Evolutionary conservation across 2,329 filamentous ascomycete genomes (phyloP).

Genomic region (Talaromyces sp.): DNA sequence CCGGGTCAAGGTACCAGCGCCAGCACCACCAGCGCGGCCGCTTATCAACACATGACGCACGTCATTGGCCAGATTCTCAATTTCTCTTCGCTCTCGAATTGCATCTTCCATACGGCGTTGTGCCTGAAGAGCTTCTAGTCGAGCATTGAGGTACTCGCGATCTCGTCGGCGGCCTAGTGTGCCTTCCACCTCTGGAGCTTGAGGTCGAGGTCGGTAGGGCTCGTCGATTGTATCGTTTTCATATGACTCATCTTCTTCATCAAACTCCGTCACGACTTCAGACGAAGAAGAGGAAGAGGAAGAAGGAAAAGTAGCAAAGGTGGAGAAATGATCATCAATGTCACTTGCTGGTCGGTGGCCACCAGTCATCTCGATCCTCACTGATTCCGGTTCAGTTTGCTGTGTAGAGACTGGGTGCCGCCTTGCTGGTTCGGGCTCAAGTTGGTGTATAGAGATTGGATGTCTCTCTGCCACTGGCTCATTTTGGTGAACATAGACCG

Average conservation of each 20-base stretch:
- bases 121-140: constrained; percentile 5
- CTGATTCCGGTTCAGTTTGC: neutral
- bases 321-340: constrained; percentile 1
- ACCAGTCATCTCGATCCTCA: neutral
- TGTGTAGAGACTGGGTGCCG: neutral
- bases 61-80: constrained; percentile 1
- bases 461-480: neutral
- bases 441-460: neutral
- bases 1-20: neutral
- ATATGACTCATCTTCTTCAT: constrained; percentile 2
- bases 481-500: neutral
- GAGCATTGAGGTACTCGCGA: constrained; percentile 1
- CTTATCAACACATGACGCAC: constrained; percentile 1
- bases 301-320: constrained; percentile 2
- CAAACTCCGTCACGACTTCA: neutral
- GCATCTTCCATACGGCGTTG: neutral
- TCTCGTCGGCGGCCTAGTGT: neutral
- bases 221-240: neutral
- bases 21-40: neutral
- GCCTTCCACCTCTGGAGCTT: neutral
- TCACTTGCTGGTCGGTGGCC: neutral
- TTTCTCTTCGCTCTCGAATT: constrained; percentile 1
- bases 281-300: neutral
- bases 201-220: neutral
- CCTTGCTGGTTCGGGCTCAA: neutral